Percentiles rank a stretch among this genome's conserved stretches.
Evolutionary conservation across 176 grass and related monocot species (phyloP).

Genomic region (Poa pratensis): DNA sequence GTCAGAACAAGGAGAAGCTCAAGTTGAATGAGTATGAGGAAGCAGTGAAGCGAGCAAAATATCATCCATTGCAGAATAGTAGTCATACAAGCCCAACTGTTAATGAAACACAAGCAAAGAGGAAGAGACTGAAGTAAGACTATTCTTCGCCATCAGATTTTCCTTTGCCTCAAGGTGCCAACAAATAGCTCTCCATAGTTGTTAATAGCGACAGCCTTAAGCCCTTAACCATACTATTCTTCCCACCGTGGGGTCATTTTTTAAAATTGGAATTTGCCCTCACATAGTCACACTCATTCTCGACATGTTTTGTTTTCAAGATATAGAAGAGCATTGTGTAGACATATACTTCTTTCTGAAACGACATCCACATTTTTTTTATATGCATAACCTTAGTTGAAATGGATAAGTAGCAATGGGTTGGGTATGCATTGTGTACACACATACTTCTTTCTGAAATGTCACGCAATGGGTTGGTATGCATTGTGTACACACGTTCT

Average conservation of each 20-base stretch:
- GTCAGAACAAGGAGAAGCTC: constrained; percentile 74
- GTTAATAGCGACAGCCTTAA: not conserved
- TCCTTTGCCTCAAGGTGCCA: constrained; percentile 32
- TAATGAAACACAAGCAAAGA: constrained; percentile 48
- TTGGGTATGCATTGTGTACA: not conserved
- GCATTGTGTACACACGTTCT: not conserved
- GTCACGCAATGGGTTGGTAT: not conserved
- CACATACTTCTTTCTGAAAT: not conserved
- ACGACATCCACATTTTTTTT: too few species aligned
- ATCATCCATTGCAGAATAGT: constrained; percentile 63
- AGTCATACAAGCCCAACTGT: constrained; percentile 22
- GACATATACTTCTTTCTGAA: not conserved
- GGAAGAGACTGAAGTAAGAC: constrained; percentile 61
- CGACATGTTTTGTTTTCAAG: not conserved
- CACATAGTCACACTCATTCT: not conserved
- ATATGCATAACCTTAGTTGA: not conserved
- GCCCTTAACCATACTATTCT: not conserved
- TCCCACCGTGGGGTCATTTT: not conserved
- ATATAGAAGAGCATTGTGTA: not conserved
- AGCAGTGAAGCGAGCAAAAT: constrained; percentile 65
- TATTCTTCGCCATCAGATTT: constrained; percentile 1
- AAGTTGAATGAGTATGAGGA: constrained; percentile 68
- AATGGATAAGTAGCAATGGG: too few species aligned
- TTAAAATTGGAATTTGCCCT: not conserved
- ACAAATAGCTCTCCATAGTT: not conserved